Conservation (phyloP, 768 basidiomycete species). For the Serendipita sp. region DNA sequence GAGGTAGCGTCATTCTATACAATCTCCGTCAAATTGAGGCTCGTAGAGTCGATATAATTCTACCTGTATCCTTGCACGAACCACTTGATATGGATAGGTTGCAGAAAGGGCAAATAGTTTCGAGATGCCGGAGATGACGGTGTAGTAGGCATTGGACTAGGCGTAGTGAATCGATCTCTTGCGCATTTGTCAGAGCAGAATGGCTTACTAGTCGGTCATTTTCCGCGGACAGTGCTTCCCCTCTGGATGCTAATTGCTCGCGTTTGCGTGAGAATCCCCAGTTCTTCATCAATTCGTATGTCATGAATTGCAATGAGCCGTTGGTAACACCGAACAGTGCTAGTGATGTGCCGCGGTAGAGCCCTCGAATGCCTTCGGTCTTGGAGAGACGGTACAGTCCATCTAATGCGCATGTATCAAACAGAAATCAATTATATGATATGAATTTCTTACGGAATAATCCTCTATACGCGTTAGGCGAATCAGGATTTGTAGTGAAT, state of each 20-base stretch:
- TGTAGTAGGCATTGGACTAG: conserved; percentile 84
- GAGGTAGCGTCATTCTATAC: conserved; percentile 48
- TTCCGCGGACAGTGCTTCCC: conserved; percentile 48
- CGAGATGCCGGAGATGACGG: conserved; percentile 79
- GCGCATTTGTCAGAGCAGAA: background rate
- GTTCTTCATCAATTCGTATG: conserved; percentile 89
- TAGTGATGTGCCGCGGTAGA: conserved; percentile 76
- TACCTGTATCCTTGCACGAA: conserved; percentile 87
- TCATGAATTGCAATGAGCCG: conserved; percentile 90
- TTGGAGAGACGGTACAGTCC: conserved; percentile 57
- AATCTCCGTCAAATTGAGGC: background rate
- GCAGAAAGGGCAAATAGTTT: conserved; percentile 68
- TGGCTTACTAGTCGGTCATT: conserved; percentile 73
- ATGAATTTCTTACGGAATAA: conserved; percentile 46
- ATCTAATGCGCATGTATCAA: conserved; percentile 24
- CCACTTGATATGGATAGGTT: conserved; percentile 97
- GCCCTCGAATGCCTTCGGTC: conserved; percentile 60
- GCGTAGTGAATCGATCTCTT: background rate
- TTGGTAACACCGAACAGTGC: conserved; percentile 88
- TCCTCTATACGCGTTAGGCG: conserved; percentile 60
- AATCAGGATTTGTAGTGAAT: conserved; percentile 63
- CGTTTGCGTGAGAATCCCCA: conserved; percentile 74
- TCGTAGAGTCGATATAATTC: conserved; percentile 11
- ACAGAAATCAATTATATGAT: background rate
- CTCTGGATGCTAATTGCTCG: conserved; percentile 41